These are phyloP conservation scores for Rhodamnia argentea DNA, from an alignment of 345 rosid species.

Conservation along the genomic window DNA sequence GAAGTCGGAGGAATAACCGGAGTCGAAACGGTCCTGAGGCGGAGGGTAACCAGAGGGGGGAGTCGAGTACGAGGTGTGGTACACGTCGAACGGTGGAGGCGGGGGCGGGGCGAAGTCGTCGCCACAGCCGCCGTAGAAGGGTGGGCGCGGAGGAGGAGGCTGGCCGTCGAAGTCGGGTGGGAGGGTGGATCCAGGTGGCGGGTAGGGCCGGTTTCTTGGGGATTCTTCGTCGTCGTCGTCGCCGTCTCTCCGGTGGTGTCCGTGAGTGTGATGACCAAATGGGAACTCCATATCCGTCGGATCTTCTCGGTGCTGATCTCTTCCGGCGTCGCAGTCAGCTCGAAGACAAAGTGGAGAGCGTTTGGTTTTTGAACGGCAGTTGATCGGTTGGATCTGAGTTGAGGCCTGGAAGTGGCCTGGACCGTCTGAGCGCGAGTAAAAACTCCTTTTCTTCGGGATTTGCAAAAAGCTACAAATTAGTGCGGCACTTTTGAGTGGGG, in stretches of 20 bases:
- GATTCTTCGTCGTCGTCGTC: conserved; percentile 14
- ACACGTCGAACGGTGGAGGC: not conserved
- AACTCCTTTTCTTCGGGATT: not conserved
- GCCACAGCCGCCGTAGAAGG: conserved; percentile 1
- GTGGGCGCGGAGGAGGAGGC: conserved; percentile 16
- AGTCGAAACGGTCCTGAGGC: not conserved
- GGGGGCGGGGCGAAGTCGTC: conserved; percentile 16
- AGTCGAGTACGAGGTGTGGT: conserved; percentile 2
- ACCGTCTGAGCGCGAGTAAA: not conserved
- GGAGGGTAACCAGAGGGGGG: not conserved
- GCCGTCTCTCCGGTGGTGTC: conserved; percentile 17
- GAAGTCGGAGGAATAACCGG: not conserved
- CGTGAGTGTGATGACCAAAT: conserved; percentile 14
- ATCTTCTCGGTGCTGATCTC: not conserved
- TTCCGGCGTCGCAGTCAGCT: not conserved
- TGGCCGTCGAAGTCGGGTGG: conserved; percentile 4
- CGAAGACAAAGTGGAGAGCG: not conserved
- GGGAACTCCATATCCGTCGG: conserved; percentile 38
- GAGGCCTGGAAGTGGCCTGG: not conserved
- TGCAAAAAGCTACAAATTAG: not conserved
- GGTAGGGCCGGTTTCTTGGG: not conserved
- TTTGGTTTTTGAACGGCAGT: not conserved
- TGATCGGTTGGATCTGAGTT: not conserved
- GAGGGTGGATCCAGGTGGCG: conserved; percentile 3
- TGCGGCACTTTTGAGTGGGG: not conserved